A percentile compares a stretch with the other conserved stretches of the same genome.
These are phyloP conservation scores for Exophiala alcalophila DNA, from an alignment of 2,329 filamentous ascomycete genomes.

Conservation along the genomic window DNA sequence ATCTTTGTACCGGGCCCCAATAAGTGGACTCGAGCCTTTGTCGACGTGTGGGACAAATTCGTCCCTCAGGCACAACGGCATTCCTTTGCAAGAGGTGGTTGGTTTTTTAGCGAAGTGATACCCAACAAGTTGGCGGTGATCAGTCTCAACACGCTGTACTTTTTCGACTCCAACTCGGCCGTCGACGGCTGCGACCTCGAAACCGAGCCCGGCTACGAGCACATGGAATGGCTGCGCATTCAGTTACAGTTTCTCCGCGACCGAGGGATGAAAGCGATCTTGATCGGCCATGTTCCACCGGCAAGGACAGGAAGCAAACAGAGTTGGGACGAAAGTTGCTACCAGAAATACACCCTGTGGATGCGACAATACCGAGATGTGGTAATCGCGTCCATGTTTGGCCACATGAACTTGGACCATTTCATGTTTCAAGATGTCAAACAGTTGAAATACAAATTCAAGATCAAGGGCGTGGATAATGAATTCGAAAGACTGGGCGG, in stretches of 20 bases:
- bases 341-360: conserved; percentile 96
- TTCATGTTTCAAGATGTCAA: conserved; percentile 87
- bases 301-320: conserved; percentile 80
- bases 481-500: conserved; percentile 33
- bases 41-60: conserved; percentile 76
- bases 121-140: conserved; percentile 81
- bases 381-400: conserved; percentile 73
- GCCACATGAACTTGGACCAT: conserved; percentile 98
- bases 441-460: conserved; percentile 56
- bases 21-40: conserved; percentile 74
- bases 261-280: conserved; percentile 86
- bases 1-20: conserved; percentile 85
- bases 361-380: conserved; percentile 87
- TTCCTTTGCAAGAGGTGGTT: conserved; percentile 86
- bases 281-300: conserved; percentile 92
- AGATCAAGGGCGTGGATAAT: conserved; percentile 43
- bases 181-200: conserved; percentile 81
- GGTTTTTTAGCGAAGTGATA: conserved; percentile 92
- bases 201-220: conserved; percentile 83
- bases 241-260: conserved; percentile 80
- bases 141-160: conserved; percentile 94
- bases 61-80: conserved; percentile 91
- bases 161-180: conserved; percentile 89
- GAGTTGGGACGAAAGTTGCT: conserved; percentile 94
- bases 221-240: conserved; percentile 92